Evolutionary conservation across 176 grass and related monocot genomes (phyloP).

Genomic region (Saccharum officinarum): DNA sequence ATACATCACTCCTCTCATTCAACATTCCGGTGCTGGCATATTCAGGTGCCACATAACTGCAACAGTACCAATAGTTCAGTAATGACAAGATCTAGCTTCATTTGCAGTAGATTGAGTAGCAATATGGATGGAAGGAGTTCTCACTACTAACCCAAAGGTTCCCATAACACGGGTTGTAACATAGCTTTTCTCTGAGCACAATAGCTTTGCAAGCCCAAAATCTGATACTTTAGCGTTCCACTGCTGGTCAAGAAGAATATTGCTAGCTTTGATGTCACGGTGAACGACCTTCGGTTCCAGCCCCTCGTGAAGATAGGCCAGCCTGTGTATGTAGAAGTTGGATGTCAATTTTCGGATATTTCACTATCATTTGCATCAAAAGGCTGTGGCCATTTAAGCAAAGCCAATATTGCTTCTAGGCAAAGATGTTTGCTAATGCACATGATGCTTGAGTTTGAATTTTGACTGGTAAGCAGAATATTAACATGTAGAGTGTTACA

Average conservation of each 20-base stretch:
- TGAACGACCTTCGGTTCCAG: slow-evolving; percentile 97
- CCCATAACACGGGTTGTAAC: slow-evolving; percentile 99
- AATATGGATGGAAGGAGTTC: neutral
- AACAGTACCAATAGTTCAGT: slow-evolving; percentile 28
- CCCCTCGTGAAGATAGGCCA: slow-evolving; percentile 96
- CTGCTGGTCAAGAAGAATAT: slow-evolving; percentile 87
- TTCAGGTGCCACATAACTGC: slow-evolving; percentile 91
- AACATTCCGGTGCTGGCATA: slow-evolving; percentile 98
- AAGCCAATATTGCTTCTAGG: slow-evolving; percentile 34
- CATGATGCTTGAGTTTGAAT: slow-evolving; percentile 30
- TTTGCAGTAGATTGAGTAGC: neutral
- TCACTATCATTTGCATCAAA: slow-evolving; percentile 15
- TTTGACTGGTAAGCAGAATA: slow-evolving; percentile 31
- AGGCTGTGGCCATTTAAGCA: neutral
- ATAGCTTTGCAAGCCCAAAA: slow-evolving; percentile 93
- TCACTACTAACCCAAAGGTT: slow-evolving; percentile 81
- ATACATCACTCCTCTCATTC: slow-evolving; percentile 95
- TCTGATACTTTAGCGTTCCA: slow-evolving; percentile 94
- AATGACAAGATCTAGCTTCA: slow-evolving; percentile 2
- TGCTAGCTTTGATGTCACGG: slow-evolving; percentile 96
- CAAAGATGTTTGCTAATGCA: slow-evolving; percentile 39
- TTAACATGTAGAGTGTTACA: neutral
- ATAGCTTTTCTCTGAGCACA: slow-evolving; percentile 87
- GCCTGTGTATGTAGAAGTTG: slow-evolving; percentile 45
- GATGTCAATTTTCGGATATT: slow-evolving; percentile 3